Percentiles rank a stretch among this genome's conserved stretches.
Evolutionary conservation across 2,329 filamentous ascomycete genomes (phyloP).

Genomic region (Thielaviopsis musarum): DNA sequence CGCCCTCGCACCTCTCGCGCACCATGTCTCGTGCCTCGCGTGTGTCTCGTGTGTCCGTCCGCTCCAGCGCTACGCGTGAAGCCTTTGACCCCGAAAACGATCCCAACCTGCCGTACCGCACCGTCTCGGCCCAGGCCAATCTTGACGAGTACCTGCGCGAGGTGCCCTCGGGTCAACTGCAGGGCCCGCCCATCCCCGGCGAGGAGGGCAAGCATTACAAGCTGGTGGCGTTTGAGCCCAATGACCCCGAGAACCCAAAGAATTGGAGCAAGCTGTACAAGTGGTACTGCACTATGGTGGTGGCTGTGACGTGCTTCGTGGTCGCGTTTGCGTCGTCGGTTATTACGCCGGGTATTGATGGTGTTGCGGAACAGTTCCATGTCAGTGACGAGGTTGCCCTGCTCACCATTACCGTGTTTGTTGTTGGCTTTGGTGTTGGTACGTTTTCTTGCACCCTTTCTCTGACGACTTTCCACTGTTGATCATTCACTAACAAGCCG

Average conservation of each 20-base stretch:
- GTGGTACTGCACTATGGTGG: slow-evolving; percentile 76
- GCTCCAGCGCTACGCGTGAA: slow-evolving; percentile 19
- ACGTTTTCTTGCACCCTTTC: slow-evolving; percentile 15
- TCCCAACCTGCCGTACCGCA: slow-evolving; percentile 47
- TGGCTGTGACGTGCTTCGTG: slow-evolving; percentile 59
- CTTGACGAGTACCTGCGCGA: slow-evolving; percentile 52
- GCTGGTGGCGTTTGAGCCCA: slow-evolving; percentile 47
- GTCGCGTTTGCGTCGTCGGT: slow-evolving; percentile 57
- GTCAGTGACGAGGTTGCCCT: slow-evolving; percentile 59
- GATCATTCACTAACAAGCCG: not conserved
- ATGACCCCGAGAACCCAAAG: slow-evolving; percentile 66
- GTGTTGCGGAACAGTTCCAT: slow-evolving; percentile 44
- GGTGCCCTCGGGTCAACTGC: slow-evolving; percentile 43
- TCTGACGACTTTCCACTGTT: slow-evolving; percentile 5
- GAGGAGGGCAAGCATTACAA: slow-evolving; percentile 22
- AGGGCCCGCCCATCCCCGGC: slow-evolving; percentile 20
- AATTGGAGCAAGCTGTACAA: slow-evolving; percentile 68
- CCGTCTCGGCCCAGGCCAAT: slow-evolving; percentile 41
- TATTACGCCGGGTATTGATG: slow-evolving; percentile 58
- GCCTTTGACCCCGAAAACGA: slow-evolving; percentile 26
- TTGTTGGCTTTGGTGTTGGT: slow-evolving; percentile 67
- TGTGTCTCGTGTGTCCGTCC: slow-evolving; percentile 8
- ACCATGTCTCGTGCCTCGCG: slow-evolving; percentile 15
- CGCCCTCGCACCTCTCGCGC: slow-evolving; percentile 4
- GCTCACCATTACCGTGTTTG: slow-evolving; percentile 58